These are phyloP conservation scores for Alliaria petiolata DNA, from an alignment of 345 rosid species.

Conservation along the genomic window DNA sequence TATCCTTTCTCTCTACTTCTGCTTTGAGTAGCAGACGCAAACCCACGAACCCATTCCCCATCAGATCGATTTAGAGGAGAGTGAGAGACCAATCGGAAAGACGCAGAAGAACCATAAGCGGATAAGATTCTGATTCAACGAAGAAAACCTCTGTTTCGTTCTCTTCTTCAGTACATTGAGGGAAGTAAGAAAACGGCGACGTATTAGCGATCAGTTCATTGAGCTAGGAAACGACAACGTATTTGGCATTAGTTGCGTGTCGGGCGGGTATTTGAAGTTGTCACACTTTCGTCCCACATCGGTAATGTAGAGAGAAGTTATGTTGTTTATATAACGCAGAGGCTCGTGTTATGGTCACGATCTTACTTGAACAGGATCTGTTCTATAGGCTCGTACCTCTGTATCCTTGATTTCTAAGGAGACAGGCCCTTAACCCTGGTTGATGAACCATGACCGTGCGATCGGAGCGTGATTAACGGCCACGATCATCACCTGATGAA, in stretches of 20 bases:
- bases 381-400: constrained; percentile 8
- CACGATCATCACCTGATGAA: neutral
- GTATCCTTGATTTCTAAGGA: constrained; percentile 10
- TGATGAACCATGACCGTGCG: neutral
- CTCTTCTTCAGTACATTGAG: too few species aligned
- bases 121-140: neutral
- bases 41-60: constrained; percentile 30
- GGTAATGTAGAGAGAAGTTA: neutral
- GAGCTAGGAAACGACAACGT: too few species aligned
- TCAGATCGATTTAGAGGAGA: constrained; percentile 33
- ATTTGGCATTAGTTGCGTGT: too few species aligned
- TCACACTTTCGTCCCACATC: neutral
- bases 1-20: constrained; percentile 28
- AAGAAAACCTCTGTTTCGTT: too few species aligned
- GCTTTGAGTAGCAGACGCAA: constrained; percentile 33
- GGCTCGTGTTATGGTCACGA: neutral
- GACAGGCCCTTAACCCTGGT: constrained; percentile 9
- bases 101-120: constrained; percentile 23
- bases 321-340: neutral
- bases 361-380: constrained; percentile 19
- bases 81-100: constrained; percentile 32
- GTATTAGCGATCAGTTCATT: too few species aligned
- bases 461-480: constrained; percentile 20
- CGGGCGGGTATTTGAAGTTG: neutral
- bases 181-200: too few species aligned